phyloP scores from a whole-genome alignment of 2,329 filamentous ascomycete genomes.

The Fonsecaea erecta region DNA sequence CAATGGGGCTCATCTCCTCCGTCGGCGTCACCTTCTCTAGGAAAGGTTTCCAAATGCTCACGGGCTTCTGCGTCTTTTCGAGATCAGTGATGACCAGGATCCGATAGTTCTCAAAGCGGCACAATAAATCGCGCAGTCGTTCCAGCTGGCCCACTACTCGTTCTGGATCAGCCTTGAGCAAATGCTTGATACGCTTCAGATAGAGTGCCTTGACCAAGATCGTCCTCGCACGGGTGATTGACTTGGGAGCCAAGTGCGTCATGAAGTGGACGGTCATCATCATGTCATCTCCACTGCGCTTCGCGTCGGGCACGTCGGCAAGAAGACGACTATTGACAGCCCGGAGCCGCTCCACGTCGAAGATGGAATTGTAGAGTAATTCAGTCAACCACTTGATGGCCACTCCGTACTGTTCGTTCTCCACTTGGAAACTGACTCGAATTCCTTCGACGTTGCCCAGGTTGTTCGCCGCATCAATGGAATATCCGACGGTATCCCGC shows the following conservation, averaged over 20 bases:
- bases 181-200: conserved; percentile 79
- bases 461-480: conserved; percentile 68
- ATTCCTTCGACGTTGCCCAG: conserved; percentile 82
- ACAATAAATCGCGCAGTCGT: conserved; percentile 73
- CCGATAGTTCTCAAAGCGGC: conserved; percentile 83
- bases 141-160: conserved; percentile 78
- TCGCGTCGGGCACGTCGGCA: conserved; percentile 88
- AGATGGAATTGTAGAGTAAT: conserved; percentile 85
- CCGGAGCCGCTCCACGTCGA: conserved; percentile 71
- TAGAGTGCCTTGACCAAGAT: conserved; percentile 87
- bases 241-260: conserved; percentile 77
- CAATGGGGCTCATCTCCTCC: conserved; percentile 69
- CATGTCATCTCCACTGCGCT: conserved; percentile 77
- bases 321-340: conserved; percentile 77
- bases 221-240: conserved; percentile 75
- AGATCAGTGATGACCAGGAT: conserved; percentile 83
- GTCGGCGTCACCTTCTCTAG: conserved; percentile 57
- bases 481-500: conserved; percentile 85
- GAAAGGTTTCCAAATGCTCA: conserved; percentile 76
- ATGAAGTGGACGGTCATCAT: conserved; percentile 69
- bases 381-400: conserved; percentile 83
- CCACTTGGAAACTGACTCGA: conserved; percentile 80
- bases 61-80: conserved; percentile 71
- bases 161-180: conserved; percentile 76
- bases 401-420: conserved; percentile 82